Base-by-base conservation (phyloP, 148 eudicot species). In the Pharnaceum exiguum region DNA sequence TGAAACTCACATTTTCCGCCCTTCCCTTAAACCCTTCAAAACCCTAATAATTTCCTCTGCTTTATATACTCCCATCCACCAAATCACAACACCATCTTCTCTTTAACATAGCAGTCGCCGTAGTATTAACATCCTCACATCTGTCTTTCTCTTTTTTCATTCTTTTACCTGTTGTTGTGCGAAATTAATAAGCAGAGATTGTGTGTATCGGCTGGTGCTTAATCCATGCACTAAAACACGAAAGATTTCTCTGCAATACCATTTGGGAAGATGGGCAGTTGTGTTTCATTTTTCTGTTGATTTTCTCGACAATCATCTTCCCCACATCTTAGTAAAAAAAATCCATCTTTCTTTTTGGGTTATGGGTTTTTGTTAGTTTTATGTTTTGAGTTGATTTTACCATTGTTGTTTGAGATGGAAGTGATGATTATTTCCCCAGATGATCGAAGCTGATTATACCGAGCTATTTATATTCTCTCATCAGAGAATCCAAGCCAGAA, bases 181-280 rank as follows among this genome's bases (percentile, higher is more conserved):
- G n/a, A n/a, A n/a, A 3, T 3, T 5, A 2, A 24, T 23, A 31
- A 48, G 73, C 77, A 72, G 71, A 30, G 68, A 77, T 64, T 32
- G 81, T 77, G 81, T 77, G 81, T 77, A 69, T 69, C 77, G 81
- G 46, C 57, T 65, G 71, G 67, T 61, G 77, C 71, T 18, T n/a
- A n/a, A 10, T 13, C 36, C 51, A 51, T 68, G 73, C 71, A 23
- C 58, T 37, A 38, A 36, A n/a, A n/a, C 26, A 60, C 79, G 83
- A 75, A 78, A 75, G 79, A 29, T 36, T 73, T 73, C 54, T 38
- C 60, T 63, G 73, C 72, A 5, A 57, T 19, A 69, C 18, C 13
- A 32, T 31, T 1, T 50, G 58, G 69, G 69, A 68, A 37, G 77
- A 46, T 73, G 77, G 77, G 77, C 77, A 76, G 80, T 76, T 76